These are phyloP conservation scores for Epithele typhae DNA, from an alignment of 768 basidiomycete genomes.

Conservation along the genomic window DNA sequence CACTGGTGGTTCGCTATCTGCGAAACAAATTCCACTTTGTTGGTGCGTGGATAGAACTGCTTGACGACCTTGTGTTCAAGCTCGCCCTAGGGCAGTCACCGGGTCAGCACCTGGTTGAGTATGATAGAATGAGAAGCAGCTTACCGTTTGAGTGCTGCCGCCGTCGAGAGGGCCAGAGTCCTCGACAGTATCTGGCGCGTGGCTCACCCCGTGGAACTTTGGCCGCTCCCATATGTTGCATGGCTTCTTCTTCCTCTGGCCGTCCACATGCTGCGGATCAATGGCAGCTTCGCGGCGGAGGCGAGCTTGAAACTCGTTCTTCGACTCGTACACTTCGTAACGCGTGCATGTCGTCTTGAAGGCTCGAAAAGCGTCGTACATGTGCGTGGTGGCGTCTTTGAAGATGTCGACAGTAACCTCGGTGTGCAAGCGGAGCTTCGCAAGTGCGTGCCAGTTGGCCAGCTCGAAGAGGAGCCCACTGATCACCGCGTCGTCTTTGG, in stretches of 20 bases:
- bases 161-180: constrained; percentile 6
- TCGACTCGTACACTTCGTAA: background rate
- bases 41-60: constrained; percentile 1
- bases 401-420: constrained; percentile 27
- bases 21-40: constrained; percentile 3
- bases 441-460: constrained; percentile 35
- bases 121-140: background rate
- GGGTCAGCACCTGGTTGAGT: background rate
- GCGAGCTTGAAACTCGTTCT: background rate
- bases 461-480: constrained; percentile 31
- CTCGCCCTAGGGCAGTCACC: constrained; percentile 12
- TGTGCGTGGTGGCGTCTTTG: background rate
- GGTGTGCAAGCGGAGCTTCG: constrained; percentile 38
- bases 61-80: constrained; percentile 11
- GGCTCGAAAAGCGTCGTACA: background rate
- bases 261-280: background rate
- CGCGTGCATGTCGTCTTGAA: background rate
- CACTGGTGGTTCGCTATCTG: background rate
- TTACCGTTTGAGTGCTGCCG: constrained; percentile 10
- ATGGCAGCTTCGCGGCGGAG: background rate
- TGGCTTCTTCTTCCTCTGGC: background rate
- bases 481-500: constrained; percentile 18
- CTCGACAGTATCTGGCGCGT: constrained; percentile 4
- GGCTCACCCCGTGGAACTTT: constrained; percentile 10
- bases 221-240: constrained; percentile 13